Evolutionary conservation across 2,329 filamentous ascomycete genomes (phyloP), one percentile per base, ranked within the genome.

Genomic region (Penicillium freii): DNA sequence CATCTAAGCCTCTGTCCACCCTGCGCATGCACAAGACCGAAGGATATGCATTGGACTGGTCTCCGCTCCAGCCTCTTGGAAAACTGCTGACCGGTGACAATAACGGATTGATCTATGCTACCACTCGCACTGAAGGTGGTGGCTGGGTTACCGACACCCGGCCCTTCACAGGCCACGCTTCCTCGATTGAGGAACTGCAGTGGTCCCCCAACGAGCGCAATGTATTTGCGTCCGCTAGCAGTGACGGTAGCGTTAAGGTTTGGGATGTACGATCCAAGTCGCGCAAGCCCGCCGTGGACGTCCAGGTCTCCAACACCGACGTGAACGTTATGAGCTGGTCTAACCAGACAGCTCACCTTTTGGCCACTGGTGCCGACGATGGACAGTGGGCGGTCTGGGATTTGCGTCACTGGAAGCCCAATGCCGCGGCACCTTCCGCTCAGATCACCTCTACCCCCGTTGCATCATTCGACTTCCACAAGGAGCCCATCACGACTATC

Each of bases 321-420:
- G 91, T 97, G 70, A 99, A 99, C 72, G 94, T 99, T 60, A 89
- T 97, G 78, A 94, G 90, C 59, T 99, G 94, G 94, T 96, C 92
- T 38, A 85, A 84, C 44, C 87, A 92, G 76, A 96, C 92, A 0
- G 85, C 87, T 23, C 92, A 97, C 74, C 84, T 99, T 36, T 86
- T 99, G 36, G 93, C 93, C 1, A 92, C 92, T 0, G 94, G 94
- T 44, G 92, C 90, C 61, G 94, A 99, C 70, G 91, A 97, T 71
- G 94, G 94, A 38, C 87, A 88, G 52, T 97, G 93, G 91, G 92
- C 84, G 1, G 92, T 97, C 25, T 99, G 94, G 94, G 94, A 99
- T 75, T 79, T 99, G 69, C 85, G 94, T 53, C 89, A 95, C 75
- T 97, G 93, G 93, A 97, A 96, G 79, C 86, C 87, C 2, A 80